These are phyloP conservation scores for Aeschynomene evenia DNA, from an alignment of 306 rosid species.

Conservation along the genomic window DNA sequence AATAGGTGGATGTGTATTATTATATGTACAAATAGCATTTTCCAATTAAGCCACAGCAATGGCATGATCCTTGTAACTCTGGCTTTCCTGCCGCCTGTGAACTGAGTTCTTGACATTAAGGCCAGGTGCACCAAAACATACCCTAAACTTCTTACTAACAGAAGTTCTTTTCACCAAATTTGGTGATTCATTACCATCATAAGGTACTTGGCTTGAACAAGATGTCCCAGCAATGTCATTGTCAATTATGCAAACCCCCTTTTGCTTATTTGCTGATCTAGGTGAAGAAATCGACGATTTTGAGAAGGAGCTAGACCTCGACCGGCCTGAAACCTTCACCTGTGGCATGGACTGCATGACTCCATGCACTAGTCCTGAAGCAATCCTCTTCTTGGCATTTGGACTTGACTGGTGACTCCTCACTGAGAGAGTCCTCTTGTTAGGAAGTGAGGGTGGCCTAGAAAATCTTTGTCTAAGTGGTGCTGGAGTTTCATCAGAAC, in stretches of 20 bases:
- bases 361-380: conserved; percentile 70
- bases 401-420: conserved; percentile 94
- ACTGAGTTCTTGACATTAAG: conserved; percentile 49
- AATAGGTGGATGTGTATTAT: no score
- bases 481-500: conserved; percentile 56
- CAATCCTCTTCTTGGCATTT: conserved; percentile 88
- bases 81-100: conserved; percentile 54
- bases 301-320: conserved; percentile 88
- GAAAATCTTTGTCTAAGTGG: conserved; percentile 81
- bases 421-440: conserved; percentile 80
- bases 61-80: conserved; percentile 48
- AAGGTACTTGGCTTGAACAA: conserved; percentile 44
- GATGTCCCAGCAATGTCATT: conserved; percentile 70
- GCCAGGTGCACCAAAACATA: conserved; percentile 80
- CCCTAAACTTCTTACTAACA: conserved; percentile 48
- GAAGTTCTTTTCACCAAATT: conserved; percentile 41
- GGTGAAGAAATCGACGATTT: conserved; percentile 81
- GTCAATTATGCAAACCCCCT: conserved; percentile 60
- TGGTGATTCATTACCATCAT: conserved; percentile 47
- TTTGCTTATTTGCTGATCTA: conserved; percentile 65
- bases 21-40: no score
- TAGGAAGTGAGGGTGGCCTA: conserved; percentile 56
- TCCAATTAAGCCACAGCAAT: conserved; percentile 62
- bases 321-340: conserved; percentile 51
- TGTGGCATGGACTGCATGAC: conserved; percentile 69